Base-by-base conservation (phyloP, 257 asterid species). In the Plantago ovata region DNA sequence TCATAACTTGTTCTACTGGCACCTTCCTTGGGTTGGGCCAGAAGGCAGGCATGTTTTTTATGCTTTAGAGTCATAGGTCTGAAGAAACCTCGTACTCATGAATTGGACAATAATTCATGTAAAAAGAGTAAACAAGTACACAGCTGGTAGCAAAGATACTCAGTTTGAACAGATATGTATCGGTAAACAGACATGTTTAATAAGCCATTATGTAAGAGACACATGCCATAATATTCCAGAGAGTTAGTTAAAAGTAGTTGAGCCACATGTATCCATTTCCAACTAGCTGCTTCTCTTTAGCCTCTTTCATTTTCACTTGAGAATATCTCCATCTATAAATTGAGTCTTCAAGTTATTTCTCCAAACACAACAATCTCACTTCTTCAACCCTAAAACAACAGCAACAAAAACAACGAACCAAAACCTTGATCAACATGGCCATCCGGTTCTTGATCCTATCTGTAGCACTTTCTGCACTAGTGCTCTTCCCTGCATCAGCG, bases 191-290 rank as follows among this genome's bases (percentile, higher is more conserved):
- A 28, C 36, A 28, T 28, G 36, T 28, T 28, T 28, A 28, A 28
- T 28, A 28, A 4, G 36, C 36, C 36, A 28, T 1, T 28, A 28
- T 28, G 36, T 8, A 28, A 28, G n/a, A n/a, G 36, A 28, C 36
- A 28, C 36, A 6, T 28, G 36, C 36, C 36, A 28, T 28, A 28
- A 28, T 28, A 28, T 28, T 28, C 36, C 6, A 28, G 36, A 8
- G 7, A 28, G 52, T 75, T 73, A 69, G 80, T 73, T 79, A 73
- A 54, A 68, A 65, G 78, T 70, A 50, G 79, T 66, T 68, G 71
- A 78, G 66, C 75, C 79, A 58, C 60, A 63, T 58, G 20, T 13
- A 49, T 61, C 76, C 66, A 66, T 75, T 54, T 39, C 66, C 36
- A 40, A 61, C 60, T 15, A 10, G 28, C 24, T 66, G 36, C 7